Percentiles rank a stretch among this genome's conserved stretches.
These are phyloP conservation scores for Kwoniella heveanensis DNA, from an alignment of 768 basidiomycete species.

Conservation along the genomic window DNA sequence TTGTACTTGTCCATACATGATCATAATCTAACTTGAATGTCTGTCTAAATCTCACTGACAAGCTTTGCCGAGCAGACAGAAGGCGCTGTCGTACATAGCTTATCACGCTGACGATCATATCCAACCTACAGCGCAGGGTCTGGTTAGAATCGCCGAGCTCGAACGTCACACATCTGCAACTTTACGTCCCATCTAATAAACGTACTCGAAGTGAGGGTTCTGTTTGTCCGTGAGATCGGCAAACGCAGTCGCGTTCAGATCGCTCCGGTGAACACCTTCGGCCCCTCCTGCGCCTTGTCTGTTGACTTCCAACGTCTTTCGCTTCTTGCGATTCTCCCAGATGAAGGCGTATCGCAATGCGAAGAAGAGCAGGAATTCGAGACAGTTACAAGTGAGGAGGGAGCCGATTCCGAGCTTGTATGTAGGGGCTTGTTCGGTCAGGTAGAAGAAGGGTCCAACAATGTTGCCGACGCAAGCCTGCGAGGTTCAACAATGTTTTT, in stretches of 20 bases:
- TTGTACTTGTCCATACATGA: no score
- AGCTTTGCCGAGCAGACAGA: no score
- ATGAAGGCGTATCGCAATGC: constrained; percentile 47
- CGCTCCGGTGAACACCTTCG: neutral
- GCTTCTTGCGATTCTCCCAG: constrained; percentile 50
- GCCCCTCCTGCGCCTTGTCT: neutral
- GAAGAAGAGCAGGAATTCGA: constrained; percentile 49
- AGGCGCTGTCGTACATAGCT: no score
- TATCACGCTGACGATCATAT: no score
- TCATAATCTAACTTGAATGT: no score
- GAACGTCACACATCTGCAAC: no score
- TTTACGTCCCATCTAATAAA: constrained; percentile 4
- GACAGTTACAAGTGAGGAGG: constrained; percentile 48
- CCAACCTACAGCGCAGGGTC: no score
- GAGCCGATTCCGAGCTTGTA: constrained; percentile 55
- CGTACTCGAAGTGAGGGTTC: constrained; percentile 44
- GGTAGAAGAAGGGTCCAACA: constrained; percentile 46
- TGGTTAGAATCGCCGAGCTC: no score
- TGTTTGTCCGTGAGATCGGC: constrained; percentile 54
- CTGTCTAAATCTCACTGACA: no score
- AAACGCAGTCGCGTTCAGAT: constrained; percentile 48
- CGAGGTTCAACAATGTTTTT: neutral
- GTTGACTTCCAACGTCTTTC: constrained; percentile 8
- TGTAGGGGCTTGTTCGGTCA: constrained; percentile 45
- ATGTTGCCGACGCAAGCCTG: constrained; percentile 50